phyloP scores from a whole-genome alignment of 1,139 yeast genomes.

The Pneumocystis canis region DNA sequence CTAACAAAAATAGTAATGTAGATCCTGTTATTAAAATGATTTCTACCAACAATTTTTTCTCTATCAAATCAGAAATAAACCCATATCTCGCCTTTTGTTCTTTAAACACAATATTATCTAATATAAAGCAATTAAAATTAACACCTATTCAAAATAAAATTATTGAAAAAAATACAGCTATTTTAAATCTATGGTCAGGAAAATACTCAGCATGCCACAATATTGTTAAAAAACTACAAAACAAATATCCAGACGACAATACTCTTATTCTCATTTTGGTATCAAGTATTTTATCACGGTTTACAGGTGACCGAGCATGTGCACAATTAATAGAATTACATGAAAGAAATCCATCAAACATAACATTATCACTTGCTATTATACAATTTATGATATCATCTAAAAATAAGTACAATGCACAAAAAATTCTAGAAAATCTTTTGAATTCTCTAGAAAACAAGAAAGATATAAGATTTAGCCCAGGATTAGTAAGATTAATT shows the following conservation, averaged over 20 bases:
- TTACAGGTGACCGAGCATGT: slow-evolving; percentile 6
- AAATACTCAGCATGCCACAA: neutral
- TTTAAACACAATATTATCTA: neutral
- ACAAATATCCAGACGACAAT: neutral
- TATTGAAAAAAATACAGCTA: neutral
- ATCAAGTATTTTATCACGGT: slow-evolving; percentile 3
- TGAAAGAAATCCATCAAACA: slow-evolving; percentile 15
- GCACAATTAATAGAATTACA: slow-evolving; percentile 10
- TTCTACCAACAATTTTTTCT: slow-evolving; percentile 3
- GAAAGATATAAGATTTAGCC: slow-evolving; percentile 16
- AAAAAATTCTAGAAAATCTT: slow-evolving; percentile 26
- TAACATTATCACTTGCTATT: slow-evolving; percentile 24
- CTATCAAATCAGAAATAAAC: slow-evolving; percentile 5
- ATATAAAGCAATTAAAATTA: neutral
- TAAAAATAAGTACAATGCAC: slow-evolving; percentile 32
- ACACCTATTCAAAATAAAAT: neutral
- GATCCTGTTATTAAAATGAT: neutral
- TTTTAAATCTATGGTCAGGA: neutral
- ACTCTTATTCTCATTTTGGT: slow-evolving; percentile 2
- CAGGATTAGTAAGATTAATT: slow-evolving; percentile 7
- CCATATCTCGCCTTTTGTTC: neutral
- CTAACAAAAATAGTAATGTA: neutral
- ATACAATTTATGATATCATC: slow-evolving; percentile 32
- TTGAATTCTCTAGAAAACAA: slow-evolving; percentile 18
- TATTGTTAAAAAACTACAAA: neutral